Base-by-base conservation (phyloP, 1,139 yeast species). In the Candida albicans region DNA sequence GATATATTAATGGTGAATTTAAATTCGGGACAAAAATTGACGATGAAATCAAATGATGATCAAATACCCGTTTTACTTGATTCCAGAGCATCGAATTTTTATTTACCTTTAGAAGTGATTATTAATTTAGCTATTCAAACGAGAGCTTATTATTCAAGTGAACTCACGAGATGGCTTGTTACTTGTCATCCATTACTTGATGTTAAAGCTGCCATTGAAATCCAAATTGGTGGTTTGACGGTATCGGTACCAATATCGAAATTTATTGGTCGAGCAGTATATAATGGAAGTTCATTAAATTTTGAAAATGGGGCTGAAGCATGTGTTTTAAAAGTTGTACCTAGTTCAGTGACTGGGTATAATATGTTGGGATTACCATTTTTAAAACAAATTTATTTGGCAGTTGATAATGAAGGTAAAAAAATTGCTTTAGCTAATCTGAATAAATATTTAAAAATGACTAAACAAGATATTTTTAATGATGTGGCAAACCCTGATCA, bases 71-170 rank as follows among this genome's bases (percentile, higher is more conserved):
- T 84, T 0, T 47, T 86, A 9, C 58, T 87, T 25, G 93, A 87
- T 56, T 67, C 87, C 2, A 67, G 88, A 46, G 67, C 75, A 29
- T 52, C 65, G n/a, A 74, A 67, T 56, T 73, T 75, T 26, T 78
- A 70, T 54, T 61, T 87, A 39, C 96, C 96, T 0, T 65, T 77
- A 41, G 73, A 76, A 37, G 59, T 80, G 2, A 67, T 87, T 39
- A 74, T 87, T 40, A 79, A 80, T 53, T 62, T 88, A 34, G 93
- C 95, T 0, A 70, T 85, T 14, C 95, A 87, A 64, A 68, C 85
- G 22, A 84, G 84, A 54, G 96, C 96, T 0, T 77, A 73, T 50
- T 87, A 80, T 59, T 73, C 79, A 7, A 57, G 67, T 3, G 73
- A 75, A 12, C 56, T 73, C 7, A 69, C 67, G 18, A 52, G 76